Evolutionary conservation across 2,329 filamentous ascomycete species (phyloP).

Genomic region (Scleromitrula shiraiana): DNA sequence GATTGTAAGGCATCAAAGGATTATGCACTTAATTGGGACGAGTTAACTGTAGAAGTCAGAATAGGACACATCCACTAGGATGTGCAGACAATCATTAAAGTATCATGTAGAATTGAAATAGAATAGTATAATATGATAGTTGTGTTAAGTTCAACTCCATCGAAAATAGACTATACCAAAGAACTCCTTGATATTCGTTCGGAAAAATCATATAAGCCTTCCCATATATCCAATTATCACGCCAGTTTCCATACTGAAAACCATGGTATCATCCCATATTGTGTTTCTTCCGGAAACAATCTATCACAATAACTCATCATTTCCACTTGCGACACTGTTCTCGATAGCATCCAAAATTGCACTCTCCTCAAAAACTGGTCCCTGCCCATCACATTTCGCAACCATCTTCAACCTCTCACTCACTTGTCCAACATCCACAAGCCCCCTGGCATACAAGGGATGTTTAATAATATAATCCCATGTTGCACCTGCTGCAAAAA

Average conservation of each 20-base stretch:
- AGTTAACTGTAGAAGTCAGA: too few species aligned
- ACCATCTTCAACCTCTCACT: constrained; percentile 68
- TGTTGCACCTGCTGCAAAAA: constrained; percentile 68
- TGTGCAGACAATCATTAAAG: too few species aligned
- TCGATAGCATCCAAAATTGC: constrained; percentile 68
- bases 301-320: constrained; percentile 64
- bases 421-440: constrained; percentile 75
- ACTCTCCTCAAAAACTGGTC: constrained; percentile 77
- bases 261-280: constrained; percentile 7
- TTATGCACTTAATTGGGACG: too few species aligned
- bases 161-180: background rate
- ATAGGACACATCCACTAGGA: too few species aligned
- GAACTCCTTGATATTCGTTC: constrained; percentile 2
- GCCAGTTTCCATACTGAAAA: too few species aligned
- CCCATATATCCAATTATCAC: constrained; percentile 1
- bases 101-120: too few species aligned
- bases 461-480: constrained; percentile 88
- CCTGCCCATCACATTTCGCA: constrained; percentile 78
- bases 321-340: constrained; percentile 66
- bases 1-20: too few species aligned
- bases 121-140: background rate
- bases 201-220: background rate
- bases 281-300: background rate
- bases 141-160: background rate
- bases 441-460: constrained; percentile 64